Percentiles rank a stretch among this genome's conserved stretches.
These are phyloP conservation scores for Tulasnella sp. DNA, from an alignment of 768 basidiomycete genomes.

Conservation along the genomic window DNA sequence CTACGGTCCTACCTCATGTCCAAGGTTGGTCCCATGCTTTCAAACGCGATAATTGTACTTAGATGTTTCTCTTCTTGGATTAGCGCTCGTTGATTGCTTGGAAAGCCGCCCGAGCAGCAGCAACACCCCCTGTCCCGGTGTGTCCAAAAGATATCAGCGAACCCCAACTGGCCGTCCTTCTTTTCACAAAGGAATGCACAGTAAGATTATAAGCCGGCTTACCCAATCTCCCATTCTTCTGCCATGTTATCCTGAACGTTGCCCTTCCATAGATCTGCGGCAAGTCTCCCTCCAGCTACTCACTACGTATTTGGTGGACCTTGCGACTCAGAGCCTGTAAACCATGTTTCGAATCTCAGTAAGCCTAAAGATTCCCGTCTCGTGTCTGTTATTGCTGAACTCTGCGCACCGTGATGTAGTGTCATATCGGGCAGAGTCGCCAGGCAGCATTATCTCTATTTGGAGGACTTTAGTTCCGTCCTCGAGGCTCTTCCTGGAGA, in stretches of 20 bases:
- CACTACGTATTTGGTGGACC: neutral
- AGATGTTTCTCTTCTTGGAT: no score
- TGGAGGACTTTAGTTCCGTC: neutral
- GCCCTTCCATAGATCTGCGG: neutral
- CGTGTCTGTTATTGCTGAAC: no score
- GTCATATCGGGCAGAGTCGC: no score
- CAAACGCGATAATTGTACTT: no score
- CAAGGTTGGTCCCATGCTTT: neutral
- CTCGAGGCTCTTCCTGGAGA: neutral
- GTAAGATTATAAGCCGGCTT: neutral
- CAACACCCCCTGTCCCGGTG: neutral
- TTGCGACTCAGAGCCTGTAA: neutral
- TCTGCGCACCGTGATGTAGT: no score
- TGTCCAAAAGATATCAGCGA: constrained; percentile 4
- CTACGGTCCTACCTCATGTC: neutral
- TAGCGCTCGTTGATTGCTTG: neutral
- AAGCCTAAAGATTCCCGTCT: no score
- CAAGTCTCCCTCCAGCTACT: neutral
- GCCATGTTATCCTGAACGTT: neutral
- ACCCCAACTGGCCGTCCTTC: neutral
- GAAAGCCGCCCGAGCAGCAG: neutral
- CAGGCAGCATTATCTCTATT: neutral
- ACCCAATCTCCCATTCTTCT: neutral
- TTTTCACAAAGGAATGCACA: neutral
- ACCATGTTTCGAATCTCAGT: no score